Percentiles rank a stretch among this genome's conserved stretches.
Evolutionary conservation across 1,139 yeast genomes (phyloP).

Genomic region (Candida sp.): DNA sequence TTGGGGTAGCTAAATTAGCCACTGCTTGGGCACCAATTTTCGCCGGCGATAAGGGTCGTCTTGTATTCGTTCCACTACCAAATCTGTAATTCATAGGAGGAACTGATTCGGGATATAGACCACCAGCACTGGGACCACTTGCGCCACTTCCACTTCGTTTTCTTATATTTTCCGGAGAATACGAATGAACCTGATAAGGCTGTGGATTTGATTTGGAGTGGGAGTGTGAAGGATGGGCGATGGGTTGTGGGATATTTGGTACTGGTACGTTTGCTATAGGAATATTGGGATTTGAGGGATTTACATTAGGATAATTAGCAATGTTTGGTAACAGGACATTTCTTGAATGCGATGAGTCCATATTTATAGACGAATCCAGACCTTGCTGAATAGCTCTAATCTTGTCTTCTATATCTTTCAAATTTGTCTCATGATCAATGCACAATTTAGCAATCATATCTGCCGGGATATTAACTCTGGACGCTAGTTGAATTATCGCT

Average conservation of each 20-base stretch:
- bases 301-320: not conserved
- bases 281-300: not conserved
- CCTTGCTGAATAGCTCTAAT: not conserved
- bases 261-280: slow-evolving; percentile 2
- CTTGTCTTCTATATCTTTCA: not conserved
- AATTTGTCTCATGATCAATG: slow-evolving; percentile 17
- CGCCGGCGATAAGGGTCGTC: slow-evolving; percentile 55
- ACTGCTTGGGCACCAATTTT: slow-evolving; percentile 73
- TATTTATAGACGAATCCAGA: not conserved
- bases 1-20: slow-evolving; percentile 45
- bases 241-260: slow-evolving; percentile 11
- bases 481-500: slow-evolving; percentile 60
- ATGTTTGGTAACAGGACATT: not conserved
- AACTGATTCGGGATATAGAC: slow-evolving; percentile 15
- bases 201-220: slow-evolving; percentile 3
- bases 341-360: not conserved
- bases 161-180: not conserved
- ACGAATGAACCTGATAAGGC: not conserved
- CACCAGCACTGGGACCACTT: slow-evolving; percentile 4
- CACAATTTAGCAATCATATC: slow-evolving; percentile 66
- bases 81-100: slow-evolving; percentile 40
- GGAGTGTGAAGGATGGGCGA: slow-evolving; percentile 3
- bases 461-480: slow-evolving; percentile 64
- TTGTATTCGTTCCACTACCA: slow-evolving; percentile 25
- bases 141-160: slow-evolving; percentile 2